Conservation (phyloP, 106 monocot species). For the Apostasia ramifera region DNA sequence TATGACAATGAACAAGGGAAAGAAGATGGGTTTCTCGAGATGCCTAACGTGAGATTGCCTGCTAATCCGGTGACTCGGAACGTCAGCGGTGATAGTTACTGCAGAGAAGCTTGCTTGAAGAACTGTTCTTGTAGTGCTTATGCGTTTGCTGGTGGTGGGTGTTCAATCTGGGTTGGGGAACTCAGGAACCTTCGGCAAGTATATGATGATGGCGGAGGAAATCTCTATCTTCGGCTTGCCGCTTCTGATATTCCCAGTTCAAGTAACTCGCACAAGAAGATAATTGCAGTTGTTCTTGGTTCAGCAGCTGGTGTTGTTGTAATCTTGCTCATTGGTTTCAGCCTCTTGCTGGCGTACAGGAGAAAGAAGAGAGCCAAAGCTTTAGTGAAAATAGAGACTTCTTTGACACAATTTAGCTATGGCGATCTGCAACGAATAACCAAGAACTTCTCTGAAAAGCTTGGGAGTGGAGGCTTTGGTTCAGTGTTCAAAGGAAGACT, state of each 20-base stretch:
- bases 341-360: not conserved
- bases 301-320: conserved; percentile 1
- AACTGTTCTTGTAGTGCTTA: conserved; percentile 38
- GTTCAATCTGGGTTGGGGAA: conserved; percentile 26
- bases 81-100: conserved; percentile 3
- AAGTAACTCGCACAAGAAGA: not conserved
- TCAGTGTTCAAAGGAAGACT: conserved; percentile 32
- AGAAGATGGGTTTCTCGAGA: conserved; percentile 18
- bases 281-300: conserved; percentile 7
- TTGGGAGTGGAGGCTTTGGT: conserved; percentile 36
- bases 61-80: conserved; percentile 7
- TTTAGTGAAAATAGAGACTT: conserved; percentile 8
- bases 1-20: not conserved
- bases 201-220: conserved; percentile 6
- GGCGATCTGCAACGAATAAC: conserved; percentile 14
- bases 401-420: conserved; percentile 17
- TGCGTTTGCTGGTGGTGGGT: conserved; percentile 7
- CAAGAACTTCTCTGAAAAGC: conserved; percentile 27
- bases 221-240: conserved; percentile 25
- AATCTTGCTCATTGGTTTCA: not conserved
- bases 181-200: conserved; percentile 19
- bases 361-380: conserved; percentile 6
- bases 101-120: conserved; percentile 16
- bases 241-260: conserved; percentile 20
- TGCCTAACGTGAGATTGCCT: conserved; percentile 22